Evolutionary conservation across 225 moss, liverwort and hornwort species (phyloP), one percentile per base, ranked within the genome.

Genomic region (Takakia lepidozioides): DNA sequence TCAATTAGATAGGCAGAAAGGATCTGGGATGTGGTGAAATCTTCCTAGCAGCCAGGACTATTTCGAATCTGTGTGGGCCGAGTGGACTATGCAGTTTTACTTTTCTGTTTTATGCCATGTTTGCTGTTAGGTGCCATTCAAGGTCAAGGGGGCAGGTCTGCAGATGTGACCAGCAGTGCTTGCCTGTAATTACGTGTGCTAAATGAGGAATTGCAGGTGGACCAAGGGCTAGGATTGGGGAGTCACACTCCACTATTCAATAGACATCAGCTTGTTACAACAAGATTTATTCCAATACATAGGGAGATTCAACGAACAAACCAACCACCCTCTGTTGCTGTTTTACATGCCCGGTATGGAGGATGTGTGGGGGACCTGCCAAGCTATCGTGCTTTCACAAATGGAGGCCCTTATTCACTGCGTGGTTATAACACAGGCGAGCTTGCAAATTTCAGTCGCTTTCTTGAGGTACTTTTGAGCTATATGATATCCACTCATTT

Each of bases 141-240:
- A n/a, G n/a, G n/a, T n/a, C n/a, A n/a, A n/a, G n/a, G n/a, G n/a
- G n/a, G n/a, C n/a, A n/a, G n/a, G n/a, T n/a, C n/a, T n/a, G n/a
- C n/a, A n/a, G n/a, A n/a, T n/a, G n/a, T n/a, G n/a, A n/a, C n/a
- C n/a, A n/a, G n/a, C n/a, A n/a, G n/a, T n/a, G n/a, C n/a, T n/a
- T n/a, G n/a, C n/a, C n/a, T n/a, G n/a, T n/a, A n/a, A n/a, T n/a
- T n/a, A n/a, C n/a, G n/a, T n/a, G n/a, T n/a, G n/a, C n/a, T n/a
- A n/a, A n/a, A n/a, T n/a, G n/a, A n/a, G n/a, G n/a, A n/a, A n/a
- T n/a, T 60, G 51, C 73, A 82, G 82, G 77, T 77, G 25, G 82
- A 82, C 72, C 82, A 82, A 67, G 82, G 82, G 9, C 49, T 82
- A 34, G 82, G 82, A 5, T 27, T 77, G 51, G 73, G 77, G 36